Percentiles rank a stretch among this genome's conserved stretches.
phyloP scores from a whole-genome alignment of 495 filamentous ascomycete species.

The Xylaria palmicola region DNA sequence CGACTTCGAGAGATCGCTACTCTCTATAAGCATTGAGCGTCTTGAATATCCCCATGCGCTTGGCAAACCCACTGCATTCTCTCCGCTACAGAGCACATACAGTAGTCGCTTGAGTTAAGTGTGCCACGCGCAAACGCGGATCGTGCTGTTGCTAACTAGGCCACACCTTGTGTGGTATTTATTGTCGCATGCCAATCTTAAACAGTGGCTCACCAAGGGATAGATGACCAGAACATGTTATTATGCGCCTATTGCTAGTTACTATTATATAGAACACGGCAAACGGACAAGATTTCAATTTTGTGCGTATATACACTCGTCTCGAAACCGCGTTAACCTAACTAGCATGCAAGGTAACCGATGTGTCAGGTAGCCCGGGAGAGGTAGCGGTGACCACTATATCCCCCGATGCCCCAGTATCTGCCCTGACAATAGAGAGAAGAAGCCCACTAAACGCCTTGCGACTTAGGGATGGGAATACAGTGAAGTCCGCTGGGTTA shows the following conservation, averaged over 20 bases:
- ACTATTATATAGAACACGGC: not conserved
- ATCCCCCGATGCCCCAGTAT: slow-evolving; percentile 28
- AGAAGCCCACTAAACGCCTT: slow-evolving; percentile 47
- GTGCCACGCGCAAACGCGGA: too few relatives aligned
- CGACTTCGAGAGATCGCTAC: too few relatives aligned
- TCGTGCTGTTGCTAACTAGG: too few relatives aligned
- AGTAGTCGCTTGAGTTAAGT: too few relatives aligned
- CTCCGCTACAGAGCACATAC: too few relatives aligned
- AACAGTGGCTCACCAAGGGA: too few relatives aligned
- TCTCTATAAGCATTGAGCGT: too few relatives aligned
- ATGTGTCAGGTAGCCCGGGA: not conserved
- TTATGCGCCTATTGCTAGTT: not conserved
- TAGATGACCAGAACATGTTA: not conserved
- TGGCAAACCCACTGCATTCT: too few relatives aligned
- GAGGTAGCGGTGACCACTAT: slow-evolving; percentile 28
- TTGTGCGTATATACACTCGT: not conserved
- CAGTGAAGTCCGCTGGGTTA: slow-evolving; percentile 43
- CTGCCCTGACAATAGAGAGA: slow-evolving; percentile 40
- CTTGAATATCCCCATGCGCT: too few relatives aligned
- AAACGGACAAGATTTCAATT: not conserved
- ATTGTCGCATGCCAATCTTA: too few relatives aligned
- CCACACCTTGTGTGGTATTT: too few relatives aligned
- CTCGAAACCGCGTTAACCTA: not conserved
- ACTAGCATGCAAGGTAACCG: slow-evolving; percentile 5
- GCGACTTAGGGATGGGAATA: slow-evolving; percentile 40